Evolutionary conservation across 352 stramenopile genomes (phyloP), one percentile per base, ranked within the genome.

Genomic region (Pythium apleroticum): DNA sequence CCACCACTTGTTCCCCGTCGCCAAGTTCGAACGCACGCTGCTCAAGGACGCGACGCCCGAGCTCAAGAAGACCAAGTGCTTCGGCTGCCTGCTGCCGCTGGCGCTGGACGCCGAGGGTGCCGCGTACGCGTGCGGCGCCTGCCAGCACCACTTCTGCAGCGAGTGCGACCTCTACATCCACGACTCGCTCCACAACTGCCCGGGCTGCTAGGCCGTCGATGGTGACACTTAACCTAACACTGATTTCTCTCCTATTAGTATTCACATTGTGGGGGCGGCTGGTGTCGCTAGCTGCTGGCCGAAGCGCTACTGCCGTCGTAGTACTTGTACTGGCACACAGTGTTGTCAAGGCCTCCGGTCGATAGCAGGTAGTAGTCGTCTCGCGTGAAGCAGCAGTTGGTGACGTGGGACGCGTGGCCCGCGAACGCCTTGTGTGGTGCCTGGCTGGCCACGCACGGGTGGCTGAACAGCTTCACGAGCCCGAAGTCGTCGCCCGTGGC

Each of bases 81-180:
- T 94, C 65, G 85, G 80, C 54, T 97, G 89, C 61, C 49, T 93
- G 30, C 62, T 91, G 56, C 75, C 79, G n/a, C 56, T 89, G 31
- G 62, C 70, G 48, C 57, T 69, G 41, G 72, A 91, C 52, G 66
- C 68, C 14, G 77, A 89, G 41, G 74, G 72, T 54, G 73, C 69
- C 3, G 82, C 80, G 31, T 96, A 93, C 59, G 50, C 81, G 54
- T 99, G 97, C 71, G 85, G 86, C 0, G 80, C 89, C 53, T 99
- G 97, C 68, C 53, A 78, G 7, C 91, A 96, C 68, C 52, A 86
- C 14, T 99, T 99, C 78, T 99, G 97, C 76, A 90, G 88, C 37
- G 93, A 98, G 76, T 99, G 97, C 67, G 97, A 99, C 80, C 81
- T 97, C 31, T 99, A 98, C 80, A 91, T 99, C 66, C 97, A 99